Evolutionary conservation across 1,139 yeast species (phyloP), one percentile per base, ranked within the genome.

Genomic region (Taphrina wiesneri): DNA sequence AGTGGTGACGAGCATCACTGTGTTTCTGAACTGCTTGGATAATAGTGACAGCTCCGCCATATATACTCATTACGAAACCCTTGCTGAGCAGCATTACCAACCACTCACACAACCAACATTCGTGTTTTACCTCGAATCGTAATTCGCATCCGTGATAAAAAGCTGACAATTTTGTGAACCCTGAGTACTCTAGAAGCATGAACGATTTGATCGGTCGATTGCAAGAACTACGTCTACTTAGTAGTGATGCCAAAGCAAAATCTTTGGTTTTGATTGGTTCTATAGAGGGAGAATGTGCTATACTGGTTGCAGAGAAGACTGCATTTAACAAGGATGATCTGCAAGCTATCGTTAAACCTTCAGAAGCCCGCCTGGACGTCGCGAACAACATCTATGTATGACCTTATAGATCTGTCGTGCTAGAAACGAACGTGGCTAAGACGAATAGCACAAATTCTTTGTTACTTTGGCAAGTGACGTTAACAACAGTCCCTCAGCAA

Each of bases 271-370:
- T 91, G 0, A 77, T 91, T 25, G 99, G 98, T 0, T 72, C 76
- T 1, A 87, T 93, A 26, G 80, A 82, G 4, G 78, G 73, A 1
- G 65, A 85, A 63, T 77, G 81, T 52, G 97, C 97, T 5, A 86
- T 93, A n/a, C 73, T 90, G 17, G 79, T 86, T 6, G 74, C 90
- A 7, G 96, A 90, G 73, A 89, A 90, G 75, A 80, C 91, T 0
- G 86, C 85, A 60, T 90, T 89, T 74, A 72, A 69, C 34, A 71
- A 53, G 17, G 30, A 60, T 2, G 56, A 11, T 9, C 19, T 60
- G n/a, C 30, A 49, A 2, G 13, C 13, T 9, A 11, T 60, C 25
- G 26, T 25, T 3, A n/a, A 23, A 36, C 56, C 64, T 4, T 30
- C 39, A 15, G 51, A 36, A 11, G 5, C 30, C 1, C n/a, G 17